Evolutionary conservation across 2,329 filamentous ascomycete genomes (phyloP).

Genomic region (Onygenales sp.): DNA sequence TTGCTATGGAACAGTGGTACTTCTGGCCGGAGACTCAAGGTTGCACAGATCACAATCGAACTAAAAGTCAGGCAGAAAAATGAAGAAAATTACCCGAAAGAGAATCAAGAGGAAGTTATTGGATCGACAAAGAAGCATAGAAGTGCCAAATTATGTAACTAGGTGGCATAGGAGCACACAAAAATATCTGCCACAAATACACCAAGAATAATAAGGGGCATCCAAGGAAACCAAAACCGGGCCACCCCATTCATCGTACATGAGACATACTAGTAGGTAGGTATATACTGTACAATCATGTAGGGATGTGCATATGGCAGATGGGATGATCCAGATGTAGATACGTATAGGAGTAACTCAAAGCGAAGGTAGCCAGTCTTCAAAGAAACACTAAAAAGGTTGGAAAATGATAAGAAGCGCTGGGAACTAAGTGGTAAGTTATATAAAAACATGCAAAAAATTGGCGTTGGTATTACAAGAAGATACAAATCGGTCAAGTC

Average conservation of each 20-base stretch:
- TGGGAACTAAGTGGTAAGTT: neutral
- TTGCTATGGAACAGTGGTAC: no score
- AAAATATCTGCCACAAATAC: no score
- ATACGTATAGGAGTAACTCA: neutral
- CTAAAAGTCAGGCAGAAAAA: no score
- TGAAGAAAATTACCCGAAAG: no score
- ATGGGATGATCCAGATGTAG: neutral
- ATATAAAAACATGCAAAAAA: neutral
- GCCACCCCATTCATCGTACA: neutral
- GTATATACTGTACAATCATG: neutral
- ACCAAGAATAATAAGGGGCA: neutral
- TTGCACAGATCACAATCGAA: no score
- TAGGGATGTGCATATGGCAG: neutral
- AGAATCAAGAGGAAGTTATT: no score
- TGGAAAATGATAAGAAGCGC: neutral
- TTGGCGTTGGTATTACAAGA: constrained; percentile 1
- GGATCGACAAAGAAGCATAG: neutral
- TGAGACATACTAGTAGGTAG: neutral
- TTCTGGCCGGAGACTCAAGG: no score
- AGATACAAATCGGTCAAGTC: neutral
- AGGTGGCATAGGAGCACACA: no score
- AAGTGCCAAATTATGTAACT: neutral
- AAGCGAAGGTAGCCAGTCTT: neutral
- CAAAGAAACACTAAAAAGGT: neutral
- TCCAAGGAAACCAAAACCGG: neutral